A percentile compares a stretch with the other conserved stretches of the same genome.
Conservation (phyloP, 768 basidiomycete species). For the Suillus tomentosus region DNA sequence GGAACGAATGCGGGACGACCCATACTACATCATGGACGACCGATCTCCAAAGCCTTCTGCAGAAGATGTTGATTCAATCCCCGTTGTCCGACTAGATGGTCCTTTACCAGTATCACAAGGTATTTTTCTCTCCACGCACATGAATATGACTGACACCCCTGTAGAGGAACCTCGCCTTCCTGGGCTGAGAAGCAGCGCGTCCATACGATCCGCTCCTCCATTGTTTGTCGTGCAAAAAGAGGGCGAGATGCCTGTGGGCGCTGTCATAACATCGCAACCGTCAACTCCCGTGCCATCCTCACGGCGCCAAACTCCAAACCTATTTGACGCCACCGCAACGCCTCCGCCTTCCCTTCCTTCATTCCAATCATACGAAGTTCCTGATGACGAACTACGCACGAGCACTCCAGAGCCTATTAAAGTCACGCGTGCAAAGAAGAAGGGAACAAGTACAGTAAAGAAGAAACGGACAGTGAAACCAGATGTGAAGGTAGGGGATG, state of each 20-base stretch:
- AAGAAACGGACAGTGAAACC: slow-evolving; percentile 61
- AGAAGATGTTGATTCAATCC: slow-evolving; percentile 88
- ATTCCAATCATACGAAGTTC: slow-evolving; percentile 58
- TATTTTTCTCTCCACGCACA: slow-evolving; percentile 6
- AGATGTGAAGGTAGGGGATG: slow-evolving; percentile 11
- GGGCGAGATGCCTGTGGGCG: slow-evolving; percentile 86
- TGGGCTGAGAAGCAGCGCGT: slow-evolving; percentile 43
- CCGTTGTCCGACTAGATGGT: slow-evolving; percentile 81
- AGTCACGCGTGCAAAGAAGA: slow-evolving; percentile 74
- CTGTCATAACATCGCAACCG: slow-evolving; percentile 25
- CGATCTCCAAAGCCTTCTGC: slow-evolving; percentile 38
- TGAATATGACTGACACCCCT: slow-evolving; percentile 31
- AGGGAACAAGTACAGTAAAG: slow-evolving; percentile 48
- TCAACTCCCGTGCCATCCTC: slow-evolving; percentile 31
- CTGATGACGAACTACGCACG: slow-evolving; percentile 48
- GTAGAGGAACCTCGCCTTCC: slow-evolving; percentile 43
- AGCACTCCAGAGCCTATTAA: slow-evolving; percentile 72
- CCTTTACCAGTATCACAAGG: slow-evolving; percentile 47
- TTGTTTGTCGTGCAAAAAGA: slow-evolving; percentile 69
- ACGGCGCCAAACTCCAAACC: slow-evolving; percentile 24
- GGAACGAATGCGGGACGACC: slow-evolving; percentile 81
- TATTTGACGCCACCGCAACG: slow-evolving; percentile 36
- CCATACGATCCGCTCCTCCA: slow-evolving; percentile 41
- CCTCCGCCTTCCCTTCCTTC: slow-evolving; percentile 38
- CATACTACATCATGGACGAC: slow-evolving; percentile 85